Evolutionary conservation across 371 early-diverging fungal genomes (phyloP), one percentile per base, ranked within the genome.

Genomic region (Phascolomyces articulosus): DNA sequence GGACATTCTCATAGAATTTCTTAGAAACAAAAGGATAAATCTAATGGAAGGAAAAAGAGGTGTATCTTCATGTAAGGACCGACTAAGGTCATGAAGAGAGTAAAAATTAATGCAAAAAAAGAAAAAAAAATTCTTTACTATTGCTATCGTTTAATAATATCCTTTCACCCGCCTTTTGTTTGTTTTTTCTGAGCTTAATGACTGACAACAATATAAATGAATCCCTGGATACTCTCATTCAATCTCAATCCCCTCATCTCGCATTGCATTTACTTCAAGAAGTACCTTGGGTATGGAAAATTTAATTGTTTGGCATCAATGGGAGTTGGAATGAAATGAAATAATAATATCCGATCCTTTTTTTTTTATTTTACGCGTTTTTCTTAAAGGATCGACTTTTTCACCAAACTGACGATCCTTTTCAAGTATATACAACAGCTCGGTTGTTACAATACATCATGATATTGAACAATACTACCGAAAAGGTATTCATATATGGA

Each of bases 201-300:
- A 20, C 21, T 24, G 51, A 20, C 51, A 20, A 24, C 51, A 51
- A 10, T n/a, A n/a, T n/a, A 23, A 51, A 15, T n/a, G 8, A 20
- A 23, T 24, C 23, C 23, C 51, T 24, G 20, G 20, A 24, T 44
- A 16, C 44, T 13, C 4, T 44, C 4, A 44, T 13, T 16, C 8
- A 16, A 8, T 44, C 44, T n/a, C 44, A 15, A 44, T 18, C 44
- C 4, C 44, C 44, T 1, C 7, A 24, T 51, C 51, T 51, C 21
- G 24, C 51, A 15, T 51, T 51, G 15, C 21, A 15, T 23, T 51
- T 51, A n/a, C 58, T 58, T 6, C 38, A n/a, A 16, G 58, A 58
- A 1, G n/a, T 21, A 28, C 58, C 58, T 9, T 58, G 58, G 58
- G 58, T 58, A 58, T 58, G 21, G 20, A 23, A 38, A 4, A 8